Evolutionary conservation across 2,329 filamentous ascomycete genomes (phyloP).

Genomic region (Furcasterigmium furcatum): DNA sequence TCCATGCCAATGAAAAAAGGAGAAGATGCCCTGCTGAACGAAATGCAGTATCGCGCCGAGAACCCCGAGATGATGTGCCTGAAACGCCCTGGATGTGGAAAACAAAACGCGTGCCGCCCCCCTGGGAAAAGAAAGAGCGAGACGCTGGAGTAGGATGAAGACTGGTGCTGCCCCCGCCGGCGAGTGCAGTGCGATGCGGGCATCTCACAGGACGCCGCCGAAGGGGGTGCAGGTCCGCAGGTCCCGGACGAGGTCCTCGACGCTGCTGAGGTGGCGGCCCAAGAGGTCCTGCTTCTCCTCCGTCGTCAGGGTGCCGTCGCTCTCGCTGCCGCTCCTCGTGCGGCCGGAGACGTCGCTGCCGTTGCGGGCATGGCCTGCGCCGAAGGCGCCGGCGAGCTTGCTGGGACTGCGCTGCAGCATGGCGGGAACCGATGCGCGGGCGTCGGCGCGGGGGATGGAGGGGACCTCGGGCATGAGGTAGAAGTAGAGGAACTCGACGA

Average conservation of each 20-base stretch:
- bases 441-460: slow-evolving; percentile 47
- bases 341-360: slow-evolving; percentile 24
- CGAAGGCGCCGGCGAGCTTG: slow-evolving; percentile 61
- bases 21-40: background rate
- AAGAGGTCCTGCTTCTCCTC: slow-evolving; percentile 80
- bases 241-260: slow-evolving; percentile 82
- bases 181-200: background rate
- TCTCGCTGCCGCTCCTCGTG: slow-evolving; percentile 30
- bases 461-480: slow-evolving; percentile 93
- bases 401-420: slow-evolving; percentile 66
- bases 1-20: background rate
- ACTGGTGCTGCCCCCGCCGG: background rate
- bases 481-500: slow-evolving; percentile 98
- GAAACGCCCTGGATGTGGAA: slow-evolving; percentile 5
- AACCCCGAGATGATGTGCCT: too few relatives aligned
- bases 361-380: slow-evolving; percentile 23
- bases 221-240: slow-evolving; percentile 76
- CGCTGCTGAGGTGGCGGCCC: slow-evolving; percentile 74
- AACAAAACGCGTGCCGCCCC: slow-evolving; percentile 5
- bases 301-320: slow-evolving; percentile 57
- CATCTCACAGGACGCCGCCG: slow-evolving; percentile 49
- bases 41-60: background rate
- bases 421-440: slow-evolving; percentile 40
- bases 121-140: background rate
- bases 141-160: background rate